Percentiles rank a stretch among this genome's conserved stretches.
Conservation (phyloP, 163 green algal genomes). For the Chloromonas sp. region DNA sequence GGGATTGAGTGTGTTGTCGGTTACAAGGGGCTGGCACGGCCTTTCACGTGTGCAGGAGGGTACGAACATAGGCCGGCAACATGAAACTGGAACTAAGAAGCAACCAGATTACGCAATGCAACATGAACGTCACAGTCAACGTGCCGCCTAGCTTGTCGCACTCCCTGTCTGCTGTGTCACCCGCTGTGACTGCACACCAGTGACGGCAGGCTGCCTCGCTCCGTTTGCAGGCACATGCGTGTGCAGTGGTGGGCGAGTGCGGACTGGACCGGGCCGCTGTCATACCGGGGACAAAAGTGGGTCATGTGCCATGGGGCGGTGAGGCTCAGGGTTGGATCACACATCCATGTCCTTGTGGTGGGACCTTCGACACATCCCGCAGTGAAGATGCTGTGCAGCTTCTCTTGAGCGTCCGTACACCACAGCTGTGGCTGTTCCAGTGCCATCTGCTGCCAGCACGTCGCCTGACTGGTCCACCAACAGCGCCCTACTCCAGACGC, state of each 20-base stretch:
- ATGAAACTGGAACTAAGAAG: background rate
- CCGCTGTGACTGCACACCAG: background rate
- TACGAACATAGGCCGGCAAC: background rate
- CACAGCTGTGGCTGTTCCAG: too few relatives aligned
- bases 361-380: too few relatives aligned
- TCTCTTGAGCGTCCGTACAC: too few relatives aligned
- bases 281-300: constrained; percentile 32
- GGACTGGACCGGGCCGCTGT: constrained; percentile 38
- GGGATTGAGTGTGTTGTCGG: too few relatives aligned
- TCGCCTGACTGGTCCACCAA: too few relatives aligned
- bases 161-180: background rate
- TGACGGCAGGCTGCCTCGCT: too few relatives aligned
- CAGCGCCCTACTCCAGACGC: too few relatives aligned
- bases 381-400: too few relatives aligned
- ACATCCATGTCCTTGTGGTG: background rate
- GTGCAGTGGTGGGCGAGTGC: constrained; percentile 39
- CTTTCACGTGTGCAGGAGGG: background rate
- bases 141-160: background rate
- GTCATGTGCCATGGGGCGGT: background rate
- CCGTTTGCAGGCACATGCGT: constrained; percentile 10
- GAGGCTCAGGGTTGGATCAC: background rate
- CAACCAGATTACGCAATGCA: background rate
- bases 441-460: too few relatives aligned
- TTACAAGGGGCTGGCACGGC: too few relatives aligned
- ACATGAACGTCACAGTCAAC: too few relatives aligned